Conservation (phyloP, 2,329 filamentous ascomycete genomes). For the Pseudogymnoascus sp. region DNA sequence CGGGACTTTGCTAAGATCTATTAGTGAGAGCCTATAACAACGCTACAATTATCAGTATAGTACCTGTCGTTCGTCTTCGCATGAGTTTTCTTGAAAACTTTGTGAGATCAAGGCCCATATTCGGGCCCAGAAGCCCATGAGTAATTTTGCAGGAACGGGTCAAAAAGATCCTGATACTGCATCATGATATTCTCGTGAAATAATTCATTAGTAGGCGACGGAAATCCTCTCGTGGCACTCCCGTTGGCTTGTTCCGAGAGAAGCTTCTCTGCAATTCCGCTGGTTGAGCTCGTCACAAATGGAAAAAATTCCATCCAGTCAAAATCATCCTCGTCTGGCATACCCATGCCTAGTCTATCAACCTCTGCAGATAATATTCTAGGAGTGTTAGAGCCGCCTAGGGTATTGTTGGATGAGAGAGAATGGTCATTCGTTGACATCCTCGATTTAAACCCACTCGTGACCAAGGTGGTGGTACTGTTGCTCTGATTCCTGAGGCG, state of each 20-base stretch:
- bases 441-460: background rate
- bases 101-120: background rate
- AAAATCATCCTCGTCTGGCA: conserved; percentile 18
- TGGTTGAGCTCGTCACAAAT: conserved; percentile 29
- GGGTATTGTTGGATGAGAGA: background rate
- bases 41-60: background rate
- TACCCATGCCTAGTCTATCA: conserved; percentile 15
- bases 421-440: background rate
- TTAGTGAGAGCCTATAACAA: background rate
- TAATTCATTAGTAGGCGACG: conserved; percentile 17
- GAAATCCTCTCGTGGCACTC: conserved; percentile 16
- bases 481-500: conserved; percentile 20
- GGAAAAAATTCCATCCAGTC: conserved; percentile 32
- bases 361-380: conserved; percentile 9
- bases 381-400: background rate
- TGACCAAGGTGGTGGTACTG: conserved; percentile 1
- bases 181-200: conserved; percentile 22
- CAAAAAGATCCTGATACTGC: conserved; percentile 23
- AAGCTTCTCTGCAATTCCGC: conserved; percentile 23
- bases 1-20: background rate
- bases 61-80: background rate
- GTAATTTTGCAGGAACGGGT: conserved; percentile 14
- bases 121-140: background rate
- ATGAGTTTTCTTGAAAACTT: background rate
- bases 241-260: conserved; percentile 20